Conservation (phyloP, 306 rosid genomes). For the Quillaja saponaria region DNA sequence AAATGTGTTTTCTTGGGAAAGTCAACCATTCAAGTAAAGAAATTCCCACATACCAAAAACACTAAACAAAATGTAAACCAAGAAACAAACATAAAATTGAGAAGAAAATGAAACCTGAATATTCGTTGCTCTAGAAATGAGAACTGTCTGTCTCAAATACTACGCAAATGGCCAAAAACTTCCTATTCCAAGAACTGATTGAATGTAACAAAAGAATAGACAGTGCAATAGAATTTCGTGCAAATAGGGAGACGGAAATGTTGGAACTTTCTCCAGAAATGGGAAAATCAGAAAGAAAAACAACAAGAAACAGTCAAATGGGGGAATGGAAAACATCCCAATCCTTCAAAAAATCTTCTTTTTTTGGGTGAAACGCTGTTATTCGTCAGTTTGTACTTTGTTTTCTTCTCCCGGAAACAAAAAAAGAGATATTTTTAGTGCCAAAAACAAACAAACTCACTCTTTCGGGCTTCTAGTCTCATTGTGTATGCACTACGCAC, state of each 20-base stretch:
- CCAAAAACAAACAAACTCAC: neutral
- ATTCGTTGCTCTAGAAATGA: slow-evolving; percentile 39
- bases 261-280: slow-evolving; percentile 32
- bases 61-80: slow-evolving; percentile 14
- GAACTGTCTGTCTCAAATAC: slow-evolving; percentile 27
- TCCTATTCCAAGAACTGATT: slow-evolving; percentile 26
- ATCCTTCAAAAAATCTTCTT: slow-evolving; percentile 36
- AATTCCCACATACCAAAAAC: slow-evolving; percentile 25
- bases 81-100: slow-evolving; percentile 28
- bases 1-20: slow-evolving; percentile 48
- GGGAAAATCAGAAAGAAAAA: neutral
- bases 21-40: slow-evolving; percentile 47
- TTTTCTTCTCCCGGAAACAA: slow-evolving; percentile 28
- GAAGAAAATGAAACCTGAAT: slow-evolving; percentile 44
- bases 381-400: slow-evolving; percentile 46
- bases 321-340: slow-evolving; percentile 29
- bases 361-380: slow-evolving; percentile 36
- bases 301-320: slow-evolving; percentile 48
- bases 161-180: slow-evolving; percentile 32
- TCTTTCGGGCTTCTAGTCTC: neutral
- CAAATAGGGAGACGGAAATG: slow-evolving; percentile 29
- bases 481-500: slow-evolving; percentile 1
- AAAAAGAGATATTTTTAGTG: neutral
- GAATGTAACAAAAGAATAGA: slow-evolving; percentile 23
- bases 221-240: slow-evolving; percentile 19